Evolutionary conservation across 345 rosid species (phyloP).

Genomic region (Clausena lansium): DNA sequence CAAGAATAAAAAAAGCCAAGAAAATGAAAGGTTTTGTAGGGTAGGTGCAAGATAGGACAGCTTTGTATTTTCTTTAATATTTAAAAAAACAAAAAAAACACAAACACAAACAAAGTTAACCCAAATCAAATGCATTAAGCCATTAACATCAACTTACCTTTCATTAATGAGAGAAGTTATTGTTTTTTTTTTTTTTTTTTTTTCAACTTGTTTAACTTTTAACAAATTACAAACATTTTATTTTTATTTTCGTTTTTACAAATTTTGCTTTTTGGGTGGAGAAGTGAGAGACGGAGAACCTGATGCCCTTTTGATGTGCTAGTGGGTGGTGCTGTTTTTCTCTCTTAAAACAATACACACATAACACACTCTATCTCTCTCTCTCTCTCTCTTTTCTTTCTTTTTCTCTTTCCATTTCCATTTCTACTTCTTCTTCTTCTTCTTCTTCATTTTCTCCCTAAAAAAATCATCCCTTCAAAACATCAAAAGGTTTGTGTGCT

Average conservation of each 20-base stretch:
- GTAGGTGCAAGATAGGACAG: conserved; percentile 40
- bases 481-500: conserved; percentile 14
- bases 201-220: too few relatives aligned
- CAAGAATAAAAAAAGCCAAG: conserved; percentile 22
- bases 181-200: too few relatives aligned
- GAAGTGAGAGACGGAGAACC: conserved; percentile 31
- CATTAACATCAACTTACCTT: too few relatives aligned
- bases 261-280: conserved; percentile 28
- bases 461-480: not conserved
- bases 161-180: too few relatives aligned
- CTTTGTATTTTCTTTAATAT: conserved; percentile 8
- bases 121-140: too few relatives aligned
- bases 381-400: conserved; percentile 9
- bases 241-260: conserved; percentile 1
- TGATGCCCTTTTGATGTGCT: conserved; percentile 64
- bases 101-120: too few relatives aligned
- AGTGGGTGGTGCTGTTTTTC: conserved; percentile 62
- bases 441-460: not conserved
- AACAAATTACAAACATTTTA: too few relatives aligned
- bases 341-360: conserved; percentile 8
- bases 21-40: conserved; percentile 29
- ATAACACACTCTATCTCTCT: not conserved
- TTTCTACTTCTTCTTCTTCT: not conserved
- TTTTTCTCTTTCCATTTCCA: not conserved
- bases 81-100: not conserved